phyloP scores from a whole-genome alignment of 23 red algal genomes.

The Gracilaria vermiculophylla region DNA sequence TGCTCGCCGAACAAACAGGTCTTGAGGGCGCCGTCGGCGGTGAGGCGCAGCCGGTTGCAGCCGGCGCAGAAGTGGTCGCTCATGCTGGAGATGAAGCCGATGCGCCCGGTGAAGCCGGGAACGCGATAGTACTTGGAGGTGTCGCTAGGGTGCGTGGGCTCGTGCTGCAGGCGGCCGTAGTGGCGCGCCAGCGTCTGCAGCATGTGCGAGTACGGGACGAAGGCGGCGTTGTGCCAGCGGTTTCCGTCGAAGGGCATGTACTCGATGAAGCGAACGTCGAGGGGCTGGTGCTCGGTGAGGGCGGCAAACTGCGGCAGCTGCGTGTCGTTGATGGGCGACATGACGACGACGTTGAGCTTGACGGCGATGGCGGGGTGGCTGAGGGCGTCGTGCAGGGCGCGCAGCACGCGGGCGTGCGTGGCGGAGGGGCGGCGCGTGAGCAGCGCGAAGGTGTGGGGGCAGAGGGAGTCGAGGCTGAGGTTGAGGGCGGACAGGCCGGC shows the following conservation, averaged over 20 bases:
- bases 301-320: slow-evolving; percentile 64
- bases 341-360: slow-evolving; percentile 94
- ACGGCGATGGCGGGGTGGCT: slow-evolving; percentile 30
- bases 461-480: slow-evolving; percentile 79
- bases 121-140: slow-evolving; percentile 87
- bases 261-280: slow-evolving; percentile 94
- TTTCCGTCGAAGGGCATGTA: slow-evolving; percentile 99
- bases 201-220: slow-evolving; percentile 89
- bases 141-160: slow-evolving; percentile 34
- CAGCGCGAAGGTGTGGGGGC: slow-evolving; percentile 59
- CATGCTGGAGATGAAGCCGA: slow-evolving; percentile 96
- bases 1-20: slow-evolving; percentile 84
- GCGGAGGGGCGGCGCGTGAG: slow-evolving; percentile 55
- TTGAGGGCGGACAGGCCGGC: slow-evolving; percentile 74
- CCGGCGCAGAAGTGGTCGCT: slow-evolving; percentile 90
- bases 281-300: slow-evolving; percentile 31
- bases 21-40: slow-evolving; percentile 86
- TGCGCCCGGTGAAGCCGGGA: slow-evolving; percentile 55
- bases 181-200: slow-evolving; percentile 3
- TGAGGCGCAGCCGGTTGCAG: slow-evolving; percentile 92
- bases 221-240: slow-evolving; percentile 44
- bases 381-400: slow-evolving; percentile 56
- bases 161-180: slow-evolving; percentile 10
- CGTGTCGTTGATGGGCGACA: slow-evolving; percentile 77
- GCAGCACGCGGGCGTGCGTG: slow-evolving; percentile 55